Base-by-base conservation (phyloP, 2,329 filamentous ascomycete species). In the Aspergillus quadrilineatus region DNA sequence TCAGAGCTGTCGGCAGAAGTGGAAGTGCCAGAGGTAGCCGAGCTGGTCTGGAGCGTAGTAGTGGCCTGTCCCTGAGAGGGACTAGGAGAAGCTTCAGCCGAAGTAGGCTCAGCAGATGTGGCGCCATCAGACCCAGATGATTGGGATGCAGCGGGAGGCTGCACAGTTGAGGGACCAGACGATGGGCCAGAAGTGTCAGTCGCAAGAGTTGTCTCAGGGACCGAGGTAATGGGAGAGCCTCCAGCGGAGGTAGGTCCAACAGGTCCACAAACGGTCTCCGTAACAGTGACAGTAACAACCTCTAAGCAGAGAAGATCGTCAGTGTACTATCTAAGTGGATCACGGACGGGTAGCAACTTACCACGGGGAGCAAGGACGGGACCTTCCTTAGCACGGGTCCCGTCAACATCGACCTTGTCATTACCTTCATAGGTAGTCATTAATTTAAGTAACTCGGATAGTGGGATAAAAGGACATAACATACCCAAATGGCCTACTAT, bases 271-370 rank as follows among this genome's bases (percentile, higher is more conserved):
- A 53, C 15, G 28, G 45, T 53, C 30, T 57, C 41, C 6, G 55
- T 57, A n/a, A 57, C 50, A 9, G 55, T 57, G 26, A 57, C 50
- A 15, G 41, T 57, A 36, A 32, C 37, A 12, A 30, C 15, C 8
- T 50, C 50, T 41, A 7, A 46, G 15, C 42, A 47, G 7, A 15
- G 4, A 41, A 10, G 32, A 37, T 15, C 29, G 32, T 41, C 22
- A 36, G 43, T 32, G 6, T 17, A 8, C 22, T 29, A 39, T 36
- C 10, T 29, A 28, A 50, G 41, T 36, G 30, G 30, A 15, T 32
- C 17, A 28, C 22, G n/a, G n/a, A 45, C 9, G n/a, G 42, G 29
- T 10, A 26, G 4, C 29, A 47, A 14, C 54, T 52, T 50, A 57
- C 55, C 50, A 34, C 55, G 55, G 17, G 22, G 39, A 12, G 44